Evolutionary conservation across 2,329 filamentous ascomycete genomes (phyloP), one percentile per base, ranked within the genome.

Genomic region (Epichloe sylvatica): DNA sequence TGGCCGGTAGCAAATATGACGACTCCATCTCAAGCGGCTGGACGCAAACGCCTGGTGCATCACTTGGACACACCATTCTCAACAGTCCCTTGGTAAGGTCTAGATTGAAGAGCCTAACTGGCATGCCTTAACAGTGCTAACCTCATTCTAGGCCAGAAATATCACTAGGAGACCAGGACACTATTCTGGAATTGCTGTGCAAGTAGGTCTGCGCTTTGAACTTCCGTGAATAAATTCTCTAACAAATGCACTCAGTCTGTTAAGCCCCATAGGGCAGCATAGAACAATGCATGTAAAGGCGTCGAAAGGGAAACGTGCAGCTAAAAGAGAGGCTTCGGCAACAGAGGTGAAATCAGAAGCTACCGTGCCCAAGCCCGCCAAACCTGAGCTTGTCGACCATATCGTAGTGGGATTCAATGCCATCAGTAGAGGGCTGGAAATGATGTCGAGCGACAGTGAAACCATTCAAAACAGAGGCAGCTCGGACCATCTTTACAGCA

Each of bases 11-110:
- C 25, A 33, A 47, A 41, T 11, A 65, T 65, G 63, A 49, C 62
- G 6, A 53, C 54, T 21, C 43, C 55, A 41, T 48, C 52, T n/a
- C 49, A 57, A 37, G 56, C 57, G 42, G 49, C 56, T 2, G 51
- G 48, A 15, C 72, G 73, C 42, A 82, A 77, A 52, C 82, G 75
- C 59, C 70, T 77, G 8, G 67, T 82, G 17, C 80, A 82, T 59
- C 80, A 81, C 56, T 72, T 84, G 23, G 80, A 84, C 45, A 78
- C 78, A 3, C 81, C 82, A 0, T 86, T 78, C 60, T 79, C 81
- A 2, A 64, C 70, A 5, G 68, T 74, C 11, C 63, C 73, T 62
- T 85, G 81, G 83, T 84, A 63, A 40, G 67, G n/a, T 13, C n/a
- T 34, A 7, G 17, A 9, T 6, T 3, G 33, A 6, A 15, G 19